These are phyloP conservation scores for Erodium moschatum DNA, from an alignment of 441 rosid species.

Conservation along the genomic window DNA sequence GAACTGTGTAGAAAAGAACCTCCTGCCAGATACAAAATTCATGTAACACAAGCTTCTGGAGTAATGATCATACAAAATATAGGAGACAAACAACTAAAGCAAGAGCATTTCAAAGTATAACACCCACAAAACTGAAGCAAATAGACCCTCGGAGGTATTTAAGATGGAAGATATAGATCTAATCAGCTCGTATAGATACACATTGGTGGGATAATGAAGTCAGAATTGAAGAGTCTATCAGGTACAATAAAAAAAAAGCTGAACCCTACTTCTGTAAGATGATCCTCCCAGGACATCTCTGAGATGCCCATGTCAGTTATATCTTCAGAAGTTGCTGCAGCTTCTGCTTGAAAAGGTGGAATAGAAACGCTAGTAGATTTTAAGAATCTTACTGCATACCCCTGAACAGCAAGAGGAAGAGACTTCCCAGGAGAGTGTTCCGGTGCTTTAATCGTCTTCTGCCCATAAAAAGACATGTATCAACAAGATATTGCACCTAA, in stretches of 20 bases:
- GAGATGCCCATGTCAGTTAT: slow-evolving; percentile 42
- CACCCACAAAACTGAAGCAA: slow-evolving; percentile 9
- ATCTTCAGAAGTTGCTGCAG: slow-evolving; percentile 52
- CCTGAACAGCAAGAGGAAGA: slow-evolving; percentile 38
- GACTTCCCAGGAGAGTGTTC: slow-evolving; percentile 33
- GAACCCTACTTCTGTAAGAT: slow-evolving; percentile 66
- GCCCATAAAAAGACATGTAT: slow-evolving; percentile 22
- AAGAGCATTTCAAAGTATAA: background rate
- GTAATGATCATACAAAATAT: background rate
- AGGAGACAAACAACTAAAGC: background rate
- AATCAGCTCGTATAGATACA: background rate
- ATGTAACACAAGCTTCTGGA: background rate
- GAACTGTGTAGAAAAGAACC: slow-evolving; percentile 86
- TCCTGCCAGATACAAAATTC: slow-evolving; percentile 50
- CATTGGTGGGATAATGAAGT: background rate
- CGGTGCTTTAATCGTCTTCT: slow-evolving; percentile 45
- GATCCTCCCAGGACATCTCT: slow-evolving; percentile 63
- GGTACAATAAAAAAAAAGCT: slow-evolving; percentile 18
- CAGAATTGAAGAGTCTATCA: background rate
- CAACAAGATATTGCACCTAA: no score
- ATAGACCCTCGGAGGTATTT: background rate
- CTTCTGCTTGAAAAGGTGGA: slow-evolving; percentile 52
- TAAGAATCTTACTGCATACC: slow-evolving; percentile 80
- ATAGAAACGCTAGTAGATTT: slow-evolving; percentile 39
- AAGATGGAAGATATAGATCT: background rate